phyloP scores from a whole-genome alignment of 2,329 filamentous ascomycete genomes.

The Passalora sequoiae region DNA sequence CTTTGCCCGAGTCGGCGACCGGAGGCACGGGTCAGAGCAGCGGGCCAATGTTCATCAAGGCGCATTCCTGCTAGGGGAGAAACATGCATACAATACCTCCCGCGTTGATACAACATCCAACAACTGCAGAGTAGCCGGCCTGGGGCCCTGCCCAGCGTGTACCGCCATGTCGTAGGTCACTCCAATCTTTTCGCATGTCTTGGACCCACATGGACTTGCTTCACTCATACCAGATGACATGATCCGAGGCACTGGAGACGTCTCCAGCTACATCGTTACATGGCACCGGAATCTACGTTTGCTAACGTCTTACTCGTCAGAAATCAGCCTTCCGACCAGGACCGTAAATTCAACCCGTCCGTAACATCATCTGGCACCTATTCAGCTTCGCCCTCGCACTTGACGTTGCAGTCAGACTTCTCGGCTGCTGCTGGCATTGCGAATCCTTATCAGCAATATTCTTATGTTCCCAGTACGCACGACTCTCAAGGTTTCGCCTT shows the following conservation, averaged over 20 bases:
- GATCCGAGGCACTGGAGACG: conserved; percentile 7
- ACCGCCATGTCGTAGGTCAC: conserved; percentile 30
- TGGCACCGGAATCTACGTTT: conserved; percentile 16
- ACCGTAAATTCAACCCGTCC: conserved; percentile 42
- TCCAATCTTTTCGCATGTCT: conserved; percentile 10
- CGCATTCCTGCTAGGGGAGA: conserved; percentile 18
- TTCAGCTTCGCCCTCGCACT: conserved; percentile 36
- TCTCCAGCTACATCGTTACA: conserved; percentile 11
- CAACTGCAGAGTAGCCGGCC: conserved; percentile 21
- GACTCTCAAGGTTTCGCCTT: conserved; percentile 28
- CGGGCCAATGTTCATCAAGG: conserved; percentile 23
- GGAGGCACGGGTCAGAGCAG: conserved; percentile 7
- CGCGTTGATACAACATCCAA: conserved; percentile 16
- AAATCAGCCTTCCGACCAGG: conserved; percentile 40
- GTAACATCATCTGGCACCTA: conserved; percentile 26
- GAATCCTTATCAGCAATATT: conserved; percentile 30
- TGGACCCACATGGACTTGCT: conserved; percentile 7
- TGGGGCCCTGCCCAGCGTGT: conserved; percentile 15
- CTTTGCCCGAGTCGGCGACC: conserved; percentile 1
- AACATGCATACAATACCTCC: conserved; percentile 27
- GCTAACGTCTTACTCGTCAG: conserved; percentile 24
- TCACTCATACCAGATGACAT: conserved; percentile 3
- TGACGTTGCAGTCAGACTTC: conserved; percentile 32
- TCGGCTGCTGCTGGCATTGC: conserved; percentile 21
- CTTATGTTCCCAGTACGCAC: conserved; percentile 27